Base-by-base conservation (phyloP, 768 basidiomycete species). In the Neoboletus subvelutipes region DNA sequence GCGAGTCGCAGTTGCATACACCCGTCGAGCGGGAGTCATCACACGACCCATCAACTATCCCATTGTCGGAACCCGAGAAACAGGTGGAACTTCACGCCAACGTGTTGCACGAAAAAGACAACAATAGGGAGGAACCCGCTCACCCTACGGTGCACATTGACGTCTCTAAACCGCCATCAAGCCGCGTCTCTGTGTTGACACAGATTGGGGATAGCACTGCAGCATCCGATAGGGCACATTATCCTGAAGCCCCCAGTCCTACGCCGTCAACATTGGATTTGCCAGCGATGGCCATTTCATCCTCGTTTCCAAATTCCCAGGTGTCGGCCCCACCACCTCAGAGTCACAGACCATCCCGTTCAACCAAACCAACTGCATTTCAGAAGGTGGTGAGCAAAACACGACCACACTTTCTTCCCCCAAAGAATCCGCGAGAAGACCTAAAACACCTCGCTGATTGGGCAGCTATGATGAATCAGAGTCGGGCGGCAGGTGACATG, bases 391-490 rank as follows among this genome's bases (percentile, higher is more conserved):
- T 89, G 50, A 92, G 89, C 71, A 87, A 83, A 71, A 96, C 94
- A 0, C 77, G 94, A n/a, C 94, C 90, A 18, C 72, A 79, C 5
- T 87, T 87, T 68, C 77, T 95, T n/a, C 94, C 94, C 24, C 93
- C 93, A 7, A 96, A 96, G 68, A 75, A 73, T 47, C 81, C 80
- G 29, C 68, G 81, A 56, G 93, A 96, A 71, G 93, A 95, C 66
- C 72, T 78, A 47, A 94, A 87, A 62, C 94, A 96, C 73, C 77
- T 92, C 67, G 83, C 86, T 5, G 88, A 89, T 67, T 94, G 93
- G 88, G 83, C 92, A 66, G 73, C 79, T 34, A 96, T 96, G 92
- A 92, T 94, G 87, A 85, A 84, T 60, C 84, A 78, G 45, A 92
- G 90, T 73, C 84, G 88, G 51, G 71, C 73, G 18, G 82, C 86